A percentile compares a stretch with the other conserved stretches of the same genome.
These are phyloP conservation scores for Anisodus tanguticus DNA, from an alignment of 257 asterid genomes.

Conservation along the genomic window DNA sequence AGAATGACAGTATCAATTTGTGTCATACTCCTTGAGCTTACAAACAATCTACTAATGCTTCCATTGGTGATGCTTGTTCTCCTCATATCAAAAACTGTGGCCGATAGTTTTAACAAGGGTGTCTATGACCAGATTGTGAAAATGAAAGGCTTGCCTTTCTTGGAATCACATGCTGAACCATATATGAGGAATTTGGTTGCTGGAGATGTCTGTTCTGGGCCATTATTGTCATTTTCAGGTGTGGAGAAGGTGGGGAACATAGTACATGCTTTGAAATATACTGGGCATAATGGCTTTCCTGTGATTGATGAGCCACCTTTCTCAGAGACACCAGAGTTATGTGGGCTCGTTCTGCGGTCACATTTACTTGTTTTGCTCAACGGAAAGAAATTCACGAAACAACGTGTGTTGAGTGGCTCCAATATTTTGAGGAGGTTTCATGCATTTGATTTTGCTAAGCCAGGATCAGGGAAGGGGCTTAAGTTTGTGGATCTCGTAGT, in stretches of 20 bases:
- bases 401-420: conserved; percentile 53
- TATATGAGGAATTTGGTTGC: conserved; percentile 87
- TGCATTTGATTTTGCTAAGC: conserved; percentile 85
- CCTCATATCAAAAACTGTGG: conserved; percentile 91
- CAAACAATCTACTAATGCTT: conserved; percentile 84
- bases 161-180: conserved; percentile 96
- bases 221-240: conserved; percentile 70
- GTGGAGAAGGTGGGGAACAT: conserved; percentile 83
- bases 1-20: conserved; percentile 98
- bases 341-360: conserved; percentile 84
- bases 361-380: conserved; percentile 82
- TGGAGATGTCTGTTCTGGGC: conserved; percentile 91
- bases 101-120: conserved; percentile 79
- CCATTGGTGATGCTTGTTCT: conserved; percentile 93
- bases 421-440: conserved; percentile 53
- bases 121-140: conserved; percentile 92
- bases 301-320: conserved; percentile 94
- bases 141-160: conserved; percentile 92
- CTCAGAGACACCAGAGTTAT: conserved; percentile 75
- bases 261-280: conserved; percentile 62
- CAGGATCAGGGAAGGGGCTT: conserved; percentile 92
- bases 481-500: conserved; percentile 75
- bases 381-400: conserved; percentile 65
- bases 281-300: conserved; percentile 85
- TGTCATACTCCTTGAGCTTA: conserved; percentile 88